phyloP scores from a whole-genome alignment of 345 rosid genomes.

The Raphanus raphanistrum region DNA sequence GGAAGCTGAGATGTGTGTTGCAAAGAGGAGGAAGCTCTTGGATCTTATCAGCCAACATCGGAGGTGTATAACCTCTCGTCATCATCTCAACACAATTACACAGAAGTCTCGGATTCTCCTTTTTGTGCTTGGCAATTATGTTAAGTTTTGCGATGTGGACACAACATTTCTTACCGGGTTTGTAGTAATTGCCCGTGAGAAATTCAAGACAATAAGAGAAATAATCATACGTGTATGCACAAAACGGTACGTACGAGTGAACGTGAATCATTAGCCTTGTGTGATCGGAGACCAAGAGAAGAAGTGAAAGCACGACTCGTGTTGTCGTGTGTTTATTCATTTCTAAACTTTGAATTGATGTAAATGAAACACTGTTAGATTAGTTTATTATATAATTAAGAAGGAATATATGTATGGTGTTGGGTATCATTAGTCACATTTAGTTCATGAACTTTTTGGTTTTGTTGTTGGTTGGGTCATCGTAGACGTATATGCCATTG shows the following conservation, averaged over 20 bases:
- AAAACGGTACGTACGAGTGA: constrained; percentile 32
- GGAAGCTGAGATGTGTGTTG: constrained; percentile 50
- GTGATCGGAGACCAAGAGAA: constrained; percentile 33
- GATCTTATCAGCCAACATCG: constrained; percentile 40
- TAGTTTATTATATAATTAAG: constrained; percentile 2
- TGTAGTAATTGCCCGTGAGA: constrained; percentile 39
- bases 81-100: constrained; percentile 49
- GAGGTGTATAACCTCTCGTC: constrained; percentile 42
- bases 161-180: constrained; percentile 43
- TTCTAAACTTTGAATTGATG: constrained; percentile 13
- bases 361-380: not conserved
- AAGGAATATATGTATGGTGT: not conserved
- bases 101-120: constrained; percentile 37
- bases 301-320: constrained; percentile 5
- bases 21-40: constrained; percentile 43
- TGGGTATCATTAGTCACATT: constrained; percentile 9
- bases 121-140: constrained; percentile 38
- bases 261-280: constrained; percentile 3
- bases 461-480: constrained; percentile 20
- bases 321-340: constrained; percentile 21
- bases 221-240: constrained; percentile 41
- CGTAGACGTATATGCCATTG: constrained; percentile 23
- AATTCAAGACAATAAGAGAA: constrained; percentile 49
- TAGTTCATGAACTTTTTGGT: constrained; percentile 10
- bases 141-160: constrained; percentile 42